A percentile compares a stretch with the other conserved stretches of the same genome.
These are phyloP conservation scores for Flaveria floridana DNA, from an alignment of 140 eudicot species.

Conservation along the genomic window DNA sequence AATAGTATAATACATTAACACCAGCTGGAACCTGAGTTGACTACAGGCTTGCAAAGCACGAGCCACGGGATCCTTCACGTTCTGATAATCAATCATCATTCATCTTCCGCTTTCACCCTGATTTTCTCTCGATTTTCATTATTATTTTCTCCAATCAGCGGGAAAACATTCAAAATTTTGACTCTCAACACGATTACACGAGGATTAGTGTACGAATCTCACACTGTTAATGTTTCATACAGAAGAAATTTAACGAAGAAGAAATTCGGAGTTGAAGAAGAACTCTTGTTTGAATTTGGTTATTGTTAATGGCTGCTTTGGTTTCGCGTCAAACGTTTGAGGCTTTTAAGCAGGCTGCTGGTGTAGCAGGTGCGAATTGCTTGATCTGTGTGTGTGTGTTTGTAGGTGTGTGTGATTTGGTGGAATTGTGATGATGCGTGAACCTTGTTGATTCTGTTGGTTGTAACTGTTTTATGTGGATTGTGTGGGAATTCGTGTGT, in stretches of 20 bases:
- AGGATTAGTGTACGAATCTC: constrained; percentile 6
- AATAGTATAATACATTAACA: no score
- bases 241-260: background rate
- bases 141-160: background rate
- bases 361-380: constrained; percentile 35
- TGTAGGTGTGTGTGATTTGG: constrained; percentile 14
- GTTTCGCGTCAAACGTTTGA: constrained; percentile 37
- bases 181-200: constrained; percentile 8
- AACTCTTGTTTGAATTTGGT: constrained; percentile 18
- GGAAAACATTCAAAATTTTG: background rate
- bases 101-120: background rate
- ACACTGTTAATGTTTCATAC: constrained; percentile 8
- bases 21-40: constrained; percentile 1
- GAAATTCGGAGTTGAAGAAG: constrained; percentile 15
- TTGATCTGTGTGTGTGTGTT: background rate
- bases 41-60: background rate
- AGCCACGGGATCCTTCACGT: background rate
- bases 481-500: constrained; percentile 1
- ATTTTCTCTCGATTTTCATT: background rate
- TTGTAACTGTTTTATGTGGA: background rate
- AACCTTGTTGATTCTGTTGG: background rate
- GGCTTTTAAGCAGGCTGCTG: constrained; percentile 38
- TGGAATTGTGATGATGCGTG: background rate
- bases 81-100: background rate
- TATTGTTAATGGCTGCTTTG: constrained; percentile 23